Conservation (phyloP, 1,284 basidiomycete species). For the Xanthoconium separans region DNA sequence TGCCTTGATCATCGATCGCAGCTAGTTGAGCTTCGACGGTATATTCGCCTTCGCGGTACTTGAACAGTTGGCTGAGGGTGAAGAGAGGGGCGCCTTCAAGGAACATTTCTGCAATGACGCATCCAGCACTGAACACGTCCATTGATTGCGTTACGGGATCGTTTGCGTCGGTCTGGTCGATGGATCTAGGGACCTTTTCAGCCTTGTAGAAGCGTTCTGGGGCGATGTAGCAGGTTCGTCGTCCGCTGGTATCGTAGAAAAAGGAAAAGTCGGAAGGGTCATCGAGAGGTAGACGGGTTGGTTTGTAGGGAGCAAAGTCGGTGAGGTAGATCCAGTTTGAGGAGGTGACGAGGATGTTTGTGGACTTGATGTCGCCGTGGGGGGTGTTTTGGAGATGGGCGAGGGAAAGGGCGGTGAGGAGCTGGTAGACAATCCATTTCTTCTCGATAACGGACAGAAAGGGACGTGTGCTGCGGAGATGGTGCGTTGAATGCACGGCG, state of each 20-base stretch:
- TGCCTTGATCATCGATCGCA: slow-evolving; percentile 77
- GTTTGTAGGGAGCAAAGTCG: slow-evolving; percentile 98
- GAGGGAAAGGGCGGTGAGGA: slow-evolving; percentile 84
- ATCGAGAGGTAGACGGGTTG: slow-evolving; percentile 92
- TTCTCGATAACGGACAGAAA: slow-evolving; percentile 93
- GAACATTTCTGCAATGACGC: slow-evolving; percentile 96
- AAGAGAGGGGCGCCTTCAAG: slow-evolving; percentile 93
- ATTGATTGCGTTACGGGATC: slow-evolving; percentile 92
- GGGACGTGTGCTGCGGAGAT: slow-evolving; percentile 77
- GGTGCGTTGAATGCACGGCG: neutral
- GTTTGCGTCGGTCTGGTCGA: slow-evolving; percentile 48
- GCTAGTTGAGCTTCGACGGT: slow-evolving; percentile 74
- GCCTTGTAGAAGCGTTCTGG: slow-evolving; percentile 94
- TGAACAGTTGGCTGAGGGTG: slow-evolving; percentile 93
- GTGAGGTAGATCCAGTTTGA: slow-evolving; percentile 96
- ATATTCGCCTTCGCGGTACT: slow-evolving; percentile 87
- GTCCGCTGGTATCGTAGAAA: slow-evolving; percentile 94
- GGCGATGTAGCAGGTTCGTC: slow-evolving; percentile 94
- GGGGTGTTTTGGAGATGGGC: slow-evolving; percentile 81
- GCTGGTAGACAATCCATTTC: slow-evolving; percentile 97
- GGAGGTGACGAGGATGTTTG: slow-evolving; percentile 95
- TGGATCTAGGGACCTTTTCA: slow-evolving; percentile 59
- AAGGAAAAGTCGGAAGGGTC: slow-evolving; percentile 98
- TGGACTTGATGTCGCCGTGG: slow-evolving; percentile 98
- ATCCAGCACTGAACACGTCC: slow-evolving; percentile 97